These are phyloP conservation scores for Lachancea sp. DNA, from an alignment of 805 yeast genomes.

Conservation along the genomic window DNA sequence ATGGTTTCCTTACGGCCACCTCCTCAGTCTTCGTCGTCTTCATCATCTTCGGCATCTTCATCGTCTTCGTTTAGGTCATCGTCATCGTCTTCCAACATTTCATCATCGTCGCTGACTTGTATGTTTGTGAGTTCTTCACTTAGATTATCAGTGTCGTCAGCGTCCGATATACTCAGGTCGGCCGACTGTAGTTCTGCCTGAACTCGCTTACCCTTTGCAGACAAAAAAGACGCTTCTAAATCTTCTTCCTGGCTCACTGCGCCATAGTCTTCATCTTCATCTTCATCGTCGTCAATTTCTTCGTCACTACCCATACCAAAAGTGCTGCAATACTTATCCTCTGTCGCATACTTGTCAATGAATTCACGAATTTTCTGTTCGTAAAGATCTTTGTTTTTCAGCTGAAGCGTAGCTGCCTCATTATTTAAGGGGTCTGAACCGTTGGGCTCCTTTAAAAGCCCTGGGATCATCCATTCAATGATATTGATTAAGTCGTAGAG, in stretches of 20 bases:
- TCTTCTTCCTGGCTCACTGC: constrained; percentile 3
- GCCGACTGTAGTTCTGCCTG: too few species aligned
- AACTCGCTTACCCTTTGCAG: too few species aligned
- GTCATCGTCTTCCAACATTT: constrained; percentile 13
- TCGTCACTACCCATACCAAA: constrained; percentile 46
- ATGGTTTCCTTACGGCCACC: background rate
- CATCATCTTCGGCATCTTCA: constrained; percentile 1
- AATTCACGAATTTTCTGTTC: constrained; percentile 64
- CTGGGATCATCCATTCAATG: constrained; percentile 90
- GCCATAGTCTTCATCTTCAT: constrained; percentile 21
- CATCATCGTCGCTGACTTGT: constrained; percentile 21
- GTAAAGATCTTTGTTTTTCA: constrained; percentile 61
- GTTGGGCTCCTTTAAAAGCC: constrained; percentile 83
- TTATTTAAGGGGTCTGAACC: constrained; percentile 91
- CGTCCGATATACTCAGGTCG: constrained; percentile 3
- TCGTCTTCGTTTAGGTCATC: background rate
- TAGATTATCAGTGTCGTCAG: constrained; percentile 11
- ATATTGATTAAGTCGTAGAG: constrained; percentile 89
- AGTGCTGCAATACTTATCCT: constrained; percentile 33
- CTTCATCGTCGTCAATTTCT: constrained; percentile 39
- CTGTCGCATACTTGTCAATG: constrained; percentile 62
- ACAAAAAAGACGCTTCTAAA: background rate
- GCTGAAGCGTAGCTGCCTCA: constrained; percentile 76
- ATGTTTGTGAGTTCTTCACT: constrained; percentile 29
- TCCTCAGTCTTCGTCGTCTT: background rate